A percentile compares a stretch with the other conserved stretches of the same genome.
phyloP scores from a whole-genome alignment of 257 asterid genomes.

The Salvia splendens region DNA sequence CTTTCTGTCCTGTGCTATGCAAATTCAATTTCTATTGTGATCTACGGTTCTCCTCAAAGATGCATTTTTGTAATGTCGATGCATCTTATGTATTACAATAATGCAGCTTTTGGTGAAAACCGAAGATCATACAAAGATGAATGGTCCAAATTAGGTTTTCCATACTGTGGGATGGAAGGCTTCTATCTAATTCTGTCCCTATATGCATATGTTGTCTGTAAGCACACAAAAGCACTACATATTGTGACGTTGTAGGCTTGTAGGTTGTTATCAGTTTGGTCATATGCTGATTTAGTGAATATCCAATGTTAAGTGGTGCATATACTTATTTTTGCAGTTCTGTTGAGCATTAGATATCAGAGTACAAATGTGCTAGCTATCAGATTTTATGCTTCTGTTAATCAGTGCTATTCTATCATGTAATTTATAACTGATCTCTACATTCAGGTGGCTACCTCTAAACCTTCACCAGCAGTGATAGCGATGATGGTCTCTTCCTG shows the following conservation, averaged over 20 bases:
- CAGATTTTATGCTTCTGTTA: neutral
- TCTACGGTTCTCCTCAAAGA: no score
- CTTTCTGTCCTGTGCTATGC: no score
- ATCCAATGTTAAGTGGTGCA: neutral
- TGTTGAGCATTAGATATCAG: neutral
- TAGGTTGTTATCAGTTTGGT: neutral
- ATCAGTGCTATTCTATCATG: neutral
- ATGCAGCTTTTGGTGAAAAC: no score
- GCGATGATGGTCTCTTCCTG: slow-evolving; percentile 75
- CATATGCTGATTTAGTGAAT: neutral
- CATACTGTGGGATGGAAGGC: no score
- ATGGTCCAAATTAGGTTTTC: no score
- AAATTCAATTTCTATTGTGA: no score
- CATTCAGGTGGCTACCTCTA: slow-evolving; percentile 72
- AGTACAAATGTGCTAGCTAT: neutral
- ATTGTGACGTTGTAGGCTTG: neutral
- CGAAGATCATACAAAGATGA: no score
- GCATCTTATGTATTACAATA: no score
- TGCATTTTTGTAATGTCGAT: no score
- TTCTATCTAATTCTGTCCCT: no score
- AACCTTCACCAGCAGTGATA: slow-evolving; percentile 64
- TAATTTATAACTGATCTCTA: slow-evolving; percentile 20
- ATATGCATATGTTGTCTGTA: neutral
- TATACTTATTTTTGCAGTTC: neutral
- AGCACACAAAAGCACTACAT: neutral